phyloP scores from a whole-genome alignment of 768 basidiomycete species.

The Phaeotremella skinneri region DNA sequence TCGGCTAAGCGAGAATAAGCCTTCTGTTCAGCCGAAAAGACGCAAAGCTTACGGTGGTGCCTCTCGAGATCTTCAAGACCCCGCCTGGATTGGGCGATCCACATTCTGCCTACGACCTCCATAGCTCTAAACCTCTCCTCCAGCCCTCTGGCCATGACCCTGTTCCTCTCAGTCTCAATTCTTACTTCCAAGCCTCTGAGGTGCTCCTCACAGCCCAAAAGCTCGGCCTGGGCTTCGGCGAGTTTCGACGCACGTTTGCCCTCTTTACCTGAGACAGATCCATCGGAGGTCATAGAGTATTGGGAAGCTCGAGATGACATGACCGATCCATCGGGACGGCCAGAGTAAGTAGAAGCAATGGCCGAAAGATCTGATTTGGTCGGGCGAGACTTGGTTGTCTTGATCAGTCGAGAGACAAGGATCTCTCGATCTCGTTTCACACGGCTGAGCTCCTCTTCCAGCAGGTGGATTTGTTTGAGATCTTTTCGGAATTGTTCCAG shows the following conservation, averaged over 20 bases:
- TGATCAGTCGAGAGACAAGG: slow-evolving; percentile 49
- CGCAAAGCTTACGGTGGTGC: slow-evolving; percentile 28
- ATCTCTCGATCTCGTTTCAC: slow-evolving; percentile 51
- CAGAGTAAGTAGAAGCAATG: slow-evolving; percentile 28
- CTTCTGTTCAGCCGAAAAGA: background rate
- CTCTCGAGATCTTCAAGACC: slow-evolving; percentile 46
- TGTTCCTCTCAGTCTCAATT: slow-evolving; percentile 49
- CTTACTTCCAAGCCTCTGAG: slow-evolving; percentile 45
- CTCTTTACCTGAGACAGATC: slow-evolving; percentile 38
- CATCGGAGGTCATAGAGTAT: slow-evolving; percentile 35
- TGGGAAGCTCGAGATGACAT: slow-evolving; percentile 31
- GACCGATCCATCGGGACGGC: slow-evolving; percentile 13
- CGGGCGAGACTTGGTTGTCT: slow-evolving; percentile 48
- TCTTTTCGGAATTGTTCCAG: slow-evolving; percentile 51
- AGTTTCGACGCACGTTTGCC: slow-evolving; percentile 47
- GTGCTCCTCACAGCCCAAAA: slow-evolving; percentile 51
- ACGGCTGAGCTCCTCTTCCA: slow-evolving; percentile 50
- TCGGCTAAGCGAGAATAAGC: background rate
- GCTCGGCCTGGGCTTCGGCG: slow-evolving; percentile 50
- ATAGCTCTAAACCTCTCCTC: slow-evolving; percentile 50
- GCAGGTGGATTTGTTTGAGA: slow-evolving; percentile 49
- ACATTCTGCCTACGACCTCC: slow-evolving; percentile 51
- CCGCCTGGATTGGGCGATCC: slow-evolving; percentile 46
- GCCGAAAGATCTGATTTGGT: slow-evolving; percentile 46
- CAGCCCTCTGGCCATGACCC: slow-evolving; percentile 49